Conservation (phyloP, 305 asterid genomes). For the Euphrasia arctica region DNA sequence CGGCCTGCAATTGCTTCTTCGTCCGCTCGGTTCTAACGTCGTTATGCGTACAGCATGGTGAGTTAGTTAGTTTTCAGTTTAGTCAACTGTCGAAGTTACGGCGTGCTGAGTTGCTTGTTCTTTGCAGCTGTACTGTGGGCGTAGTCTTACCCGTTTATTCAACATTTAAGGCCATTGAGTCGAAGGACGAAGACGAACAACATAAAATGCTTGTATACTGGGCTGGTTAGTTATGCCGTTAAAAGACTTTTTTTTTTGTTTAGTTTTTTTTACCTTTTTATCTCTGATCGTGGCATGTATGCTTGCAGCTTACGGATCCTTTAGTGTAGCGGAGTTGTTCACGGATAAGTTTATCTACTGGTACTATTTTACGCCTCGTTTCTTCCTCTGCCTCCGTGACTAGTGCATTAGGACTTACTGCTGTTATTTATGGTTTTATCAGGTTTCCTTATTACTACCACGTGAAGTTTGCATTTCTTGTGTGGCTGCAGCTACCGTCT, state of each 20-base stretch:
- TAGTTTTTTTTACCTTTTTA: background rate
- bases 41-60: conserved; percentile 82
- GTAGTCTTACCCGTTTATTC: conserved; percentile 83
- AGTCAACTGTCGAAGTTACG: no score
- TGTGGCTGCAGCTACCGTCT: conserved; percentile 95
- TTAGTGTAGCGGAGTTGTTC: conserved; percentile 61
- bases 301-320: conserved; percentile 89
- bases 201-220: no score
- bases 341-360: conserved; percentile 77
- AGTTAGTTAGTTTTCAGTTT: conserved; percentile 27
- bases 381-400: background rate
- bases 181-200: conserved; percentile 42
- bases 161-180: conserved; percentile 88
- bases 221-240: no score
- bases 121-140: conserved; percentile 80
- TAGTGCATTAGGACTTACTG: conserved; percentile 18
- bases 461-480: conserved; percentile 92
- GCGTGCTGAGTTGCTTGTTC: background rate
- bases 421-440: conserved; percentile 25
- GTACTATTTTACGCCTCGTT: conserved; percentile 37
- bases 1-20: conserved; percentile 63
- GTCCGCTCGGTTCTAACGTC: conserved; percentile 69
- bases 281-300: conserved; percentile 26
- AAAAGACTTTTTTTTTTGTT: conserved; percentile 1
- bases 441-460: conserved; percentile 92